Percentiles rank a stretch among this genome's conserved stretches.
phyloP scores from a whole-genome alignment of 2,329 filamentous ascomycete genomes.

The Trichoderma semiorbis region DNA sequence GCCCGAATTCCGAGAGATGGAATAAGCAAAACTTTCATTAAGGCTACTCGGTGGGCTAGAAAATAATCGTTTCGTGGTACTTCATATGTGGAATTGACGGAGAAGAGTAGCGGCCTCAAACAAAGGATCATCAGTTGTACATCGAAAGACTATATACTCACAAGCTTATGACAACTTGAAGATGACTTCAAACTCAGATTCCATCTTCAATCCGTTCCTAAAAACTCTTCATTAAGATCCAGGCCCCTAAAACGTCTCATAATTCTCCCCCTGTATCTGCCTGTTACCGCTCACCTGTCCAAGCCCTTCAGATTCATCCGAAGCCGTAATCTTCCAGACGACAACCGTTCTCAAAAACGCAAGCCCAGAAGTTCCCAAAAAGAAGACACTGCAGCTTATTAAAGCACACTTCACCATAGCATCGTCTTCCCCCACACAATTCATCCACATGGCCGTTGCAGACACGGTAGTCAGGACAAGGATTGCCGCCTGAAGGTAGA shows the following conservation, averaged over 20 bases:
- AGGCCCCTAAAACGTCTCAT: not conserved
- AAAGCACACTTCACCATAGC: conserved; percentile 25
- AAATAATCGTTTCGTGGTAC: too few relatives aligned
- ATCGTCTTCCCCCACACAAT: conserved; percentile 24
- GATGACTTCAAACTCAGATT: not conserved
- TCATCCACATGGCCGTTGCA: conserved; percentile 24
- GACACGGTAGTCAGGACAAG: conserved; percentile 24
- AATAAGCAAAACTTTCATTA: not conserved
- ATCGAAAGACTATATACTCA: not conserved
- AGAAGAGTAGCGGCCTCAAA: not conserved
- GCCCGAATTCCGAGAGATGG: not conserved
- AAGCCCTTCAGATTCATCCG: not conserved
- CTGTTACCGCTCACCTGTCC: not conserved
- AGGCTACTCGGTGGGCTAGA: not conserved
- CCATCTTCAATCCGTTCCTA: not conserved
- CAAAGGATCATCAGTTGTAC: not conserved
- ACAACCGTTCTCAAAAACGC: conserved; percentile 30
- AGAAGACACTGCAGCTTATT: conserved; percentile 27
- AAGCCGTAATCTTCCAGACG: conserved; percentile 26
- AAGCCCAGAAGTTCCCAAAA: conserved; percentile 29
- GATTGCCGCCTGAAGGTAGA: conserved; percentile 29
- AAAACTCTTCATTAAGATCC: not conserved
- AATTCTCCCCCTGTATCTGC: not conserved
- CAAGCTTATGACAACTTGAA: not conserved
- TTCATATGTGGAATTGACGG: not conserved